Evolutionary conservation across 441 rosid genomes (phyloP), one percentile per base, ranked within the genome.

Genomic region (Pelargonium citronellum): DNA sequence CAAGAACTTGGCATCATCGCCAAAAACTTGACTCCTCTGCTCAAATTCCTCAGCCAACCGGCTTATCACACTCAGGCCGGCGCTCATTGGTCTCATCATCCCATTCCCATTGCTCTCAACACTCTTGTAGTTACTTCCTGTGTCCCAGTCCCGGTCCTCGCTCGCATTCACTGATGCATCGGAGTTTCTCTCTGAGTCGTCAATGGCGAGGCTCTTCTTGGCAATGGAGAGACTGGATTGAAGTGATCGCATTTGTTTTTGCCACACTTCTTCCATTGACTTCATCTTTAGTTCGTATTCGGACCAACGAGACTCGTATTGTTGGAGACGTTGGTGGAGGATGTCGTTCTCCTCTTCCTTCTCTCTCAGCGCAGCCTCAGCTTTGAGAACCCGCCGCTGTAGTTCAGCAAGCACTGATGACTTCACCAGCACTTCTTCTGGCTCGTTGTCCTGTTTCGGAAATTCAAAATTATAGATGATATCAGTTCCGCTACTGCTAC

Each of bases 201-300:
- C 97, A 6, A 88, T 76, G 9, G 94, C 92, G 20, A 95, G 87
- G 85, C 98, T 92, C 86, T 86, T 92, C 88, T 92, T 95, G 67
- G 98, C 99, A 58, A 95, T 95, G 20, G 99, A 95, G 44, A 91
- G 95, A 68, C 98, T 92, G 27, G 98, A 95, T 67, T 95, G 97
- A 66, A 95, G 83, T 0, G 99, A 95, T 73, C 98, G 77, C 99
- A 92, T 95, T 83, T 95, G 98, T 74, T 95, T 95, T 74, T 95
- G 99, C 98, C 99, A 92, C 73, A 91, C 90, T 76, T 95, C 97
- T 80, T 95, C 99, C 99, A 95, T 95, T 68, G 99, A 95, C 79
- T 92, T 95, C 99, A 95, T 92, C 80, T 92, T 95, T 60, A 85
- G 75, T 81, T 95, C 98, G 34, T 91, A 92, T 68, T 95, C 98